Percentiles rank a stretch among this genome's conserved stretches.
These are phyloP conservation scores for Venturiaceae sp. DNA, from an alignment of 2,329 filamentous ascomycete species.

Conservation along the genomic window DNA sequence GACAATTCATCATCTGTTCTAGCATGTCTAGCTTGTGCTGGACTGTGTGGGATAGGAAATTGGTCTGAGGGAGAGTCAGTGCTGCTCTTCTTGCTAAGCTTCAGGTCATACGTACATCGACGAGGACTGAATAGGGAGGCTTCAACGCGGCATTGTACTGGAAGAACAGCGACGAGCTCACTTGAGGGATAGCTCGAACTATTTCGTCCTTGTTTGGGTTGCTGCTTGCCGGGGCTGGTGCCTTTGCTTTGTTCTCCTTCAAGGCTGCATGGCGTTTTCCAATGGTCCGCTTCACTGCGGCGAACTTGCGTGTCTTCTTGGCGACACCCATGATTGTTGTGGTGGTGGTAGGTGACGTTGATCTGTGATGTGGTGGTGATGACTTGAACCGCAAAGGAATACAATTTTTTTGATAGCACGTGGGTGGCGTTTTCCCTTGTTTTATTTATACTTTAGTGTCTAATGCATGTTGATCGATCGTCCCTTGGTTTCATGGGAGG, in stretches of 20 bases:
- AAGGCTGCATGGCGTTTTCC: slow-evolving; percentile 70
- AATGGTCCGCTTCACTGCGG: slow-evolving; percentile 69
- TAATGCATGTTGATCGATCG: too few relatives aligned
- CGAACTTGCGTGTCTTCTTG: slow-evolving; percentile 91
- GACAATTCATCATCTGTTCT: slow-evolving; percentile 83
- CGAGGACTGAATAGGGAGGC: slow-evolving; percentile 70
- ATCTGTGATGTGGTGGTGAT: neutral
- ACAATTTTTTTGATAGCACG: too few relatives aligned
- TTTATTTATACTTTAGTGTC: too few relatives aligned
- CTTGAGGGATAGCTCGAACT: slow-evolving; percentile 70
- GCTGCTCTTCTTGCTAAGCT: too few relatives aligned
- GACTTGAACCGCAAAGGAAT: too few relatives aligned
- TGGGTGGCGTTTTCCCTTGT: too few relatives aligned
- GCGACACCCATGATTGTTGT: slow-evolving; percentile 63
- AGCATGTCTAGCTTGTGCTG: slow-evolving; percentile 83
- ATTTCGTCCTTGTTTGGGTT: slow-evolving; percentile 52
- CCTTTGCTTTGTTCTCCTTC: slow-evolving; percentile 68
- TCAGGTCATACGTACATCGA: too few relatives aligned
- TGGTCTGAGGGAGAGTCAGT: too few relatives aligned
- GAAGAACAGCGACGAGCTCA: slow-evolving; percentile 50
- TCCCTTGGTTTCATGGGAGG: too few relatives aligned
- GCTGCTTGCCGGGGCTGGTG: slow-evolving; percentile 47
- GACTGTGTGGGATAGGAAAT: slow-evolving; percentile 85
- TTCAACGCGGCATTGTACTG: slow-evolving; percentile 76
- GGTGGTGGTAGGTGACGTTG: neutral